Evolutionary conservation across 192 early-diverging fungal species (phyloP).

Genomic region (Coemansia sp.): DNA sequence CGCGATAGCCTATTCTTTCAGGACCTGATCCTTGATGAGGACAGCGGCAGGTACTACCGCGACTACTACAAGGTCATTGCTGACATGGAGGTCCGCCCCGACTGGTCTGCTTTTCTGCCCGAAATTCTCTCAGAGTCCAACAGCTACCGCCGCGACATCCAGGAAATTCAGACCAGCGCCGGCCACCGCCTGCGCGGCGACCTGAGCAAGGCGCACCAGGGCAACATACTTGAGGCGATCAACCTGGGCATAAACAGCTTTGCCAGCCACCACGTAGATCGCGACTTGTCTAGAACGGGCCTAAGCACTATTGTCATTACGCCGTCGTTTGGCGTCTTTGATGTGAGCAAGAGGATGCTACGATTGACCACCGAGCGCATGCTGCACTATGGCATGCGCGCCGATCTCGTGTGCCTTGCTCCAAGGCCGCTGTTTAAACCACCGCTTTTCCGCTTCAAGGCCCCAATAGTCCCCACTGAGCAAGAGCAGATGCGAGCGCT

Average conservation of each 20-base stretch:
- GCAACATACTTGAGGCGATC: conserved; percentile 93
- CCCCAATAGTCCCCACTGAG: conserved; percentile 46
- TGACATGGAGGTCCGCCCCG: conserved; percentile 72
- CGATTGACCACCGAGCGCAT: conserved; percentile 94
- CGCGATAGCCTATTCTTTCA: conserved; percentile 47
- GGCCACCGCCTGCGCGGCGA: conserved; percentile 64
- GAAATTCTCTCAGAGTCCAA: conserved; percentile 45
- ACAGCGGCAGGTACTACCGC: conserved; percentile 67
- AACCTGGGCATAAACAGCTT: conserved; percentile 96
- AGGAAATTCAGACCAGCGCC: conserved; percentile 32
- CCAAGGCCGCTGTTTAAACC: conserved; percentile 83
- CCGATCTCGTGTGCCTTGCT: conserved; percentile 90
- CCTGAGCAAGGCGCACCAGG: conserved; percentile 82
- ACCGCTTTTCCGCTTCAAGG: conserved; percentile 81
- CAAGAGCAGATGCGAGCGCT: conserved; percentile 35
- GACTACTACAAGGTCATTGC: conserved; percentile 96
- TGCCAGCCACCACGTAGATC: conserved; percentile 89
- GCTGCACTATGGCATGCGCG: conserved; percentile 84
- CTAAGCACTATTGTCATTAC: conserved; percentile 87
- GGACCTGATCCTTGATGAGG: conserved; percentile 52
- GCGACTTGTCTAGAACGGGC: conserved; percentile 90
- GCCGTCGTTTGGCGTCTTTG: conserved; percentile 85
- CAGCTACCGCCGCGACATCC: conserved; percentile 48
- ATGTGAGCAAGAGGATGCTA: conserved; percentile 78
- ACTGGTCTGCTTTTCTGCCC: conserved; percentile 62